phyloP scores from a whole-genome alignment of 2,329 filamentous ascomycete species.

The Botrytis deweyae region DNA sequence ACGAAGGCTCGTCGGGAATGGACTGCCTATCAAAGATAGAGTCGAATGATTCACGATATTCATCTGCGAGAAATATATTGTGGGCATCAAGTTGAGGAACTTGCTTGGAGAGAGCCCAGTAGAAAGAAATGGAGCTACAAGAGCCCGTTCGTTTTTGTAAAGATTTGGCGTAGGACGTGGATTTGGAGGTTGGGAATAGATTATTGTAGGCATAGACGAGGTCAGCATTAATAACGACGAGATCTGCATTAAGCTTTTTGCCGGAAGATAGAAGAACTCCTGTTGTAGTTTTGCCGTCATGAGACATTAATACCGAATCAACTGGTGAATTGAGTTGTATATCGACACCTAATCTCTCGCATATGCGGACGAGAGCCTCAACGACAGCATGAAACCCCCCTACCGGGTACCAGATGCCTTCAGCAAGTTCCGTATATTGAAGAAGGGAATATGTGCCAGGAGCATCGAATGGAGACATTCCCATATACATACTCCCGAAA shows the following conservation, averaged over 20 bases:
- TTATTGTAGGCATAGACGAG: conserved; percentile 73
- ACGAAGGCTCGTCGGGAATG: conserved; percentile 67
- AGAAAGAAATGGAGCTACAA: conserved; percentile 74
- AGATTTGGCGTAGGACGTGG: conserved; percentile 40
- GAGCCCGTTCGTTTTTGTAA: conserved; percentile 55
- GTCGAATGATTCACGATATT: conserved; percentile 72
- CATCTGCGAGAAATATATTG: conserved; percentile 75
- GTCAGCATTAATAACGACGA: conserved; percentile 71
- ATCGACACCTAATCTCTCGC: conserved; percentile 59
- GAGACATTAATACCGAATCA: conserved; percentile 51
- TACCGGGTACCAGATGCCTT: conserved; percentile 74
- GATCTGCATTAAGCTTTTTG: conserved; percentile 59
- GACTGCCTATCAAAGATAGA: conserved; percentile 69
- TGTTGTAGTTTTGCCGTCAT: conserved; percentile 52
- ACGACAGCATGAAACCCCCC: conserved; percentile 69
- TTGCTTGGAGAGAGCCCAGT: conserved; percentile 64
- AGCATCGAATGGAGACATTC: conserved; percentile 75
- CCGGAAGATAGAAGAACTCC: conserved; percentile 61
- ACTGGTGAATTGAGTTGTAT: conserved; percentile 62
- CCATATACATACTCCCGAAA: conserved; percentile 81
- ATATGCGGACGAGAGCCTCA: conserved; percentile 62
- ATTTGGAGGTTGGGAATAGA: conserved; percentile 47
- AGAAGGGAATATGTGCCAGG: conserved; percentile 72
- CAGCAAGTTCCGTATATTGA: conserved; percentile 72
- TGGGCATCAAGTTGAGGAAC: conserved; percentile 66